Evolutionary conservation across 106 monocot species (phyloP), one percentile per base, ranked within the genome.

Genomic region (Agapanthus africanus): DNA sequence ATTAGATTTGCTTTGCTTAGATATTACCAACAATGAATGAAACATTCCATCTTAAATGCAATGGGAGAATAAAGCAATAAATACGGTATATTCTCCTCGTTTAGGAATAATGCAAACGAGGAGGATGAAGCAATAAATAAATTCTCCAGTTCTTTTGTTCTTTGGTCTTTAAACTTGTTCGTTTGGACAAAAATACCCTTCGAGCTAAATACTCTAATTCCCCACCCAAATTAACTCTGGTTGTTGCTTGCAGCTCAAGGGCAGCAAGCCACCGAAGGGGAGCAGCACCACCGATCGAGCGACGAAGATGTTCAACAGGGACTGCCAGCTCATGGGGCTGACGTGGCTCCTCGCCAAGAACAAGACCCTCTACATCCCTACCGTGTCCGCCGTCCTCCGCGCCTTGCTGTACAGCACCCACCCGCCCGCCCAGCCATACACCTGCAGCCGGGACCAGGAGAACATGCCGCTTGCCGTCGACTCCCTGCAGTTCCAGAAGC

Each of bases 391-490:
- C 6, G 94, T 94, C n/a, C 75, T 94, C 40, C 82, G 94, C 26
- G 94, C 94, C 39, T 44, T 94, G 8, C 70, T 91, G 40, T 94
- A 85, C 85, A 77, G 72, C 30, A 41, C 73, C 19, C 79, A 60
- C 31, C 84, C 71, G 34, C 61, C 72, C 32, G 38, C 56, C 18
- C 64, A 72, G 46, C 63, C 70, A 36, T 71, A 75, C 42, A 56
- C 35, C 30, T 99, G 97, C 69, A 92, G 92, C 67, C 82, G 87
- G 0, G 97, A 99, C 75, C 88, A 90, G 69, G 97, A 89, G 82
- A 92, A 92, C 82, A 99, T 99, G 97, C 97, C 97, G 35, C 87
- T 99, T 18, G 97, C 97, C 70, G 97, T 92, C 40, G 89, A 92
- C 71, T 99, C 91, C 23, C 84, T 91, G 28, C 92, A 90, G 82